phyloP scores from a whole-genome alignment of 2,329 filamentous ascomycete genomes.

The Orbilia ellipsospora region DNA sequence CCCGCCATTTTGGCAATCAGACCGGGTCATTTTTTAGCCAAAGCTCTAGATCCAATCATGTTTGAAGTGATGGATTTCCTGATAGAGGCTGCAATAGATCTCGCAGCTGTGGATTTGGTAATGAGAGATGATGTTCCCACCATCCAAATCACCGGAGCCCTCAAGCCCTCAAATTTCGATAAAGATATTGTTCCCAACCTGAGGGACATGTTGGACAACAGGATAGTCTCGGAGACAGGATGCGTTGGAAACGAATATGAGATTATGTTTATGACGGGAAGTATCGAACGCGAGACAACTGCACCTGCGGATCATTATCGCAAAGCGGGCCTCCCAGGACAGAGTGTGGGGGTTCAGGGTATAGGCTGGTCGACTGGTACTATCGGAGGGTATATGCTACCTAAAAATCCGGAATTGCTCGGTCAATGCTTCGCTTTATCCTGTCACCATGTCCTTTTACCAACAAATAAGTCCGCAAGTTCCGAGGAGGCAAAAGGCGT shows the following conservation, averaged over 20 bases:
- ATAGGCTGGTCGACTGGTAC: constrained; percentile 18
- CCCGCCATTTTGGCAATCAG: constrained; percentile 11
- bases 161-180: constrained; percentile 22
- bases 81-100: constrained; percentile 6
- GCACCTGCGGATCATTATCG: constrained; percentile 3
- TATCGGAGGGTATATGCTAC: constrained; percentile 12
- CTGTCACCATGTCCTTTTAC: constrained; percentile 27
- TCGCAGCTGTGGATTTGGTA: constrained; percentile 20
- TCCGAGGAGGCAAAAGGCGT: constrained; percentile 3
- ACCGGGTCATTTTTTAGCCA: constrained; percentile 13
- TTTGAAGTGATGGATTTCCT: constrained; percentile 26
- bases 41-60: constrained; percentile 16
- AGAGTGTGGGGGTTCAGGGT: constrained; percentile 20
- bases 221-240: no score
- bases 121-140: constrained; percentile 16
- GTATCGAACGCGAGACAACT: constrained; percentile 5
- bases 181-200: constrained; percentile 16
- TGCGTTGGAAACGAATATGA: constrained; percentile 10
- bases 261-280: constrained; percentile 14
- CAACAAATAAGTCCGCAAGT: constrained; percentile 9
- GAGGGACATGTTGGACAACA: constrained; percentile 8
- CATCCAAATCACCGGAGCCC: constrained; percentile 16
- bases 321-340: constrained; percentile 6
- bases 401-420: constrained; percentile 7
- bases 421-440: constrained; percentile 23